Conservation (phyloP, 2,329 filamentous ascomycete genomes). For the Penicillium frequentans region DNA sequence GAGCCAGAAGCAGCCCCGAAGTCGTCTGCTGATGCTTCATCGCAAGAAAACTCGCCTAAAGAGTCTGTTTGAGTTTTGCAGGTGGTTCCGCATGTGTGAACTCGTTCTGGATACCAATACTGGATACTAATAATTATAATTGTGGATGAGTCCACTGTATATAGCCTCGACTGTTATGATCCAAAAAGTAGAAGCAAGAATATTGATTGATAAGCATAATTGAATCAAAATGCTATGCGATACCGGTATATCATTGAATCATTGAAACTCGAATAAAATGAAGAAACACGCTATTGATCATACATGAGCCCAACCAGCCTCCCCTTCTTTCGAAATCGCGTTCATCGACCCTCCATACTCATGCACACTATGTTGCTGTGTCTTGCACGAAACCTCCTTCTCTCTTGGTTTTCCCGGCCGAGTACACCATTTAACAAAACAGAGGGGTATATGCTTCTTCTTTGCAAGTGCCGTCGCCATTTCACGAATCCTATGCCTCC, state of each 20-base stretch:
- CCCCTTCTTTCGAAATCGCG: neutral
- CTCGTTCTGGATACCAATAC: neutral
- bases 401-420: neutral
- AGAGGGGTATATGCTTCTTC: neutral
- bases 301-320: neutral
- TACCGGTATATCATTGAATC: neutral
- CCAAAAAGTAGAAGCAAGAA: neutral
- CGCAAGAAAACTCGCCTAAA: constrained; percentile 4
- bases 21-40: neutral
- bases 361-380: neutral
- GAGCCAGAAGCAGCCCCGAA: neutral
- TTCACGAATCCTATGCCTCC: neutral
- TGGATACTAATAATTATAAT: neutral
- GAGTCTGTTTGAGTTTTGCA: neutral
- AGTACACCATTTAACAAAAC: neutral
- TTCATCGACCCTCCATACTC: neutral
- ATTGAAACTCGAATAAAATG: neutral
- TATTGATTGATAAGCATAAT: neutral
- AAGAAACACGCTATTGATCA: neutral
- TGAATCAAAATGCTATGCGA: neutral
- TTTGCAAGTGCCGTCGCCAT: neutral
- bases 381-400: neutral
- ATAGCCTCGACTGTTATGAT: neutral
- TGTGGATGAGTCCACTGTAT: neutral
- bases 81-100: neutral